Percentiles rank a stretch among this genome's conserved stretches.
Conservation (phyloP, 495 filamentous ascomycete genomes). For the Patellaria atrata region DNA sequence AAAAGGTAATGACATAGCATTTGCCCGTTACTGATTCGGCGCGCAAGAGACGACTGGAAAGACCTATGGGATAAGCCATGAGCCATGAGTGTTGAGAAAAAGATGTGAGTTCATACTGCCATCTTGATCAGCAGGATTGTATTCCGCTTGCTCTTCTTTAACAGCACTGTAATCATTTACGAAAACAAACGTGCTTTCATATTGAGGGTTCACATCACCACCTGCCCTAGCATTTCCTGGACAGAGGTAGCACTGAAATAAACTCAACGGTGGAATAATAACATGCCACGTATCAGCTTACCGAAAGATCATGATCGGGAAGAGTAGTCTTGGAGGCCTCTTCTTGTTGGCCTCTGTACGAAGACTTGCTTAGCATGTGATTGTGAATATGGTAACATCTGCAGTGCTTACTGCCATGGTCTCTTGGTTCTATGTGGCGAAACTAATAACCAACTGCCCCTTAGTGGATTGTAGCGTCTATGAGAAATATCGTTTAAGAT, state of each 20-base stretch:
- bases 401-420: slow-evolving; percentile 84
- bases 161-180: slow-evolving; percentile 97
- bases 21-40: slow-evolving; percentile 83
- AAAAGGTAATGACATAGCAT: slow-evolving; percentile 96
- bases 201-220: slow-evolving; percentile 77
- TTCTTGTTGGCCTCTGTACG: slow-evolving; percentile 74
- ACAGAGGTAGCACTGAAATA: slow-evolving; percentile 73
- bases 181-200: slow-evolving; percentile 79
- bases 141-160: slow-evolving; percentile 75
- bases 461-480: slow-evolving; percentile 80
- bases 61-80: slow-evolving; percentile 30
- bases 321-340: slow-evolving; percentile 58
- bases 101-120: slow-evolving; percentile 29
- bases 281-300: slow-evolving; percentile 22
- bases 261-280: neutral
- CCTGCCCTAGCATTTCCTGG: slow-evolving; percentile 85
- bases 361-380: neutral
- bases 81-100: slow-evolving; percentile 1
- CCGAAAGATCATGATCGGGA: slow-evolving; percentile 65
- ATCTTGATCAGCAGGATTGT: slow-evolving; percentile 37
- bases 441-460: slow-evolving; percentile 80
- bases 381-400: neutral
- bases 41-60: slow-evolving; percentile 64
- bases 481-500: slow-evolving; percentile 97
- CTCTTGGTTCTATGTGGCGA: slow-evolving; percentile 93